These are phyloP conservation scores for Xanthoconium stramineum DNA, from an alignment of 768 basidiomycete species.

Conservation along the genomic window DNA sequence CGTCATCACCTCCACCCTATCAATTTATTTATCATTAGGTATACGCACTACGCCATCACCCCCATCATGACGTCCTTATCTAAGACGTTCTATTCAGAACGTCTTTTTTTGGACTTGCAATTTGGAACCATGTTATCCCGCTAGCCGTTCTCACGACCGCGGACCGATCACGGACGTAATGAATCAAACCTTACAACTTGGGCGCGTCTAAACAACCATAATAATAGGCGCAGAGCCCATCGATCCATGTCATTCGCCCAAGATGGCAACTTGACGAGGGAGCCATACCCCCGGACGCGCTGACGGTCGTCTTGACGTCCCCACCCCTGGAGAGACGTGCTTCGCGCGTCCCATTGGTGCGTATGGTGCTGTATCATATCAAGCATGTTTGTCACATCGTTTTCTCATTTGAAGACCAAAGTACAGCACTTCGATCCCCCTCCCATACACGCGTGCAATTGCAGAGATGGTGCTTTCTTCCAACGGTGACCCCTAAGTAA, in stretches of 20 bases:
- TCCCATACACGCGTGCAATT: background rate
- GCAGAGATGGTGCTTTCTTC: background rate
- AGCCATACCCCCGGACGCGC: background rate
- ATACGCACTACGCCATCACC: background rate
- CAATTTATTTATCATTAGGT: background rate
- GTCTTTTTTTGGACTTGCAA: conserved; percentile 4
- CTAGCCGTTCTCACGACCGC: conserved; percentile 11
- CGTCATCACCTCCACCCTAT: background rate
- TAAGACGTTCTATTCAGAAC: background rate
- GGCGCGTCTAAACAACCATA: background rate
- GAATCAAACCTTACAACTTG: conserved; percentile 18
- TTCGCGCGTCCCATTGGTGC: background rate
- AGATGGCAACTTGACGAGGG: conserved; percentile 1
- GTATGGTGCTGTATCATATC: background rate
- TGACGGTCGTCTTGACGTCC: background rate
- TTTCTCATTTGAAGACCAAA: background rate
- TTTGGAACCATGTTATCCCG: conserved; percentile 8
- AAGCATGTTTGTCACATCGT: background rate
- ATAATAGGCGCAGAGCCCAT: conserved; percentile 5
- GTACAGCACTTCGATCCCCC: background rate
- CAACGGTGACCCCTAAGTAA: background rate
- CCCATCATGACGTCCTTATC: conserved; percentile 13
- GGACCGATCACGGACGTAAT: conserved; percentile 11
- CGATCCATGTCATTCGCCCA: background rate
- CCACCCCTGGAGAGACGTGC: background rate